Conservation (phyloP, 768 basidiomycete species). For the Boletus sp. region DNA sequence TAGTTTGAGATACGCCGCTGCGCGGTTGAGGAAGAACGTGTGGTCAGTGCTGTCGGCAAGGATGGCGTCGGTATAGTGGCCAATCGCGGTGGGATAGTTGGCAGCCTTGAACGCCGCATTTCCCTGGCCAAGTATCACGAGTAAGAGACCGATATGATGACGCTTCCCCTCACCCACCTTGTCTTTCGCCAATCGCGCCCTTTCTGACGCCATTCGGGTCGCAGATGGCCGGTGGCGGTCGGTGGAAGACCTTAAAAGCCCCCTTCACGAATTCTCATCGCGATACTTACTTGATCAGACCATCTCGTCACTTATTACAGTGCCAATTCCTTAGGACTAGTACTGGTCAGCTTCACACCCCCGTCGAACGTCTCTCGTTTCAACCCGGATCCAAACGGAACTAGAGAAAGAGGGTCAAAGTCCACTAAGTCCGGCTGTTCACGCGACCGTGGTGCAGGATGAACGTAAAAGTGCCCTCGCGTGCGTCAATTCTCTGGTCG, state of each 20-base stretch:
- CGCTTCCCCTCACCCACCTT: constrained; percentile 14
- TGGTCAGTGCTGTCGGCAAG: constrained; percentile 66
- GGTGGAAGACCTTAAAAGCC: neutral
- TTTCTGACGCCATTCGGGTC: constrained; percentile 34
- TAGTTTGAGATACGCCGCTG: constrained; percentile 90
- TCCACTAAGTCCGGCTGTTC: neutral
- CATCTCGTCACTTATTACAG: no score
- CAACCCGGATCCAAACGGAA: constrained; percentile 2
- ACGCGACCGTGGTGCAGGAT: constrained; percentile 5
- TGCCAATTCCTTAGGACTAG: no score
- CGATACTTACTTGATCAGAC: no score
- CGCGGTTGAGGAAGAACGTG: constrained; percentile 85
- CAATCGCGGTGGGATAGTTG: constrained; percentile 76
- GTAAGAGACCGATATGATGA: neutral
- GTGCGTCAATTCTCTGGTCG: constrained; percentile 19
- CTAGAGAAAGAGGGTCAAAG: neutral
- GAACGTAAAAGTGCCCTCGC: constrained; percentile 21
- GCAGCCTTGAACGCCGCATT: constrained; percentile 83
- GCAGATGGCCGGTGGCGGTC: constrained; percentile 6
- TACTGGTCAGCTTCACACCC: neutral
- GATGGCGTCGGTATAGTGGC: constrained; percentile 83
- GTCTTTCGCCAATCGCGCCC: constrained; percentile 35
- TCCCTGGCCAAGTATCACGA: constrained; percentile 50
- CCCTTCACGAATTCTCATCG: neutral
- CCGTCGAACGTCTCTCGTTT: neutral